Evolutionary conservation across 768 basidiomycete genomes (phyloP), one percentile per base, ranked within the genome.

Genomic region (Vararia minispora): DNA sequence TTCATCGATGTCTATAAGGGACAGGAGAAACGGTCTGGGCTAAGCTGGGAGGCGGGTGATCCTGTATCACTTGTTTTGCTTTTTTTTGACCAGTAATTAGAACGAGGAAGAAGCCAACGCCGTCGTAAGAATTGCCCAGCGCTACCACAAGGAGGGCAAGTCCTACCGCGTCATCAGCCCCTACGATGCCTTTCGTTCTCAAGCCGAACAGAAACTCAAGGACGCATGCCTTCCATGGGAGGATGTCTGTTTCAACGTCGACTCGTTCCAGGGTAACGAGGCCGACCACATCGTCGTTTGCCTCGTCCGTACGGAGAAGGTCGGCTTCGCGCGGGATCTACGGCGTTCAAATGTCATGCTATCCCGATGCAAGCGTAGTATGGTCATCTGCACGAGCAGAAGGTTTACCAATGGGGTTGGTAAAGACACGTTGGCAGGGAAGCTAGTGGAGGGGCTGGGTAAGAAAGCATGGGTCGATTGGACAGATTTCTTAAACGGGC

Each of bases 11-110:
- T 64, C 23, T 44, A 35, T 14, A 54, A 38, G 8, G 66, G 68
- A 13, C 37, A 35, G 16, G 62, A 63, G 39, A 6, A 23, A 9
- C 44, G 37, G 30, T 8, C 2, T 8, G 57, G 58, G 1, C 50
- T 46, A 14, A 70, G 69, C 39, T 67, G 58, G 57, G 17, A 35
- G 14, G 63, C 65, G 46, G 36, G 52, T n/a, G 5, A 16, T 29
- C 28, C 13, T 29, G 63, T 69, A 6, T 69, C 68, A 12, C 54
- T 50, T 18, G 69, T 60, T 10, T 72, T 69, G 37, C 63, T 29
- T 6, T 13, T 69, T 41, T 58, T 51, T n/a, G 68, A 63, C 22
- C 70, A 67, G 68, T 64, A 33, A n/a, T 60, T 43, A 60, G 60
- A 61, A 61, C 38, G 26, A 27, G 3, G 37, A 42, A 31, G 61